phyloP scores from a whole-genome alignment of 768 basidiomycete species.

The Boletus tomentosulus region DNA sequence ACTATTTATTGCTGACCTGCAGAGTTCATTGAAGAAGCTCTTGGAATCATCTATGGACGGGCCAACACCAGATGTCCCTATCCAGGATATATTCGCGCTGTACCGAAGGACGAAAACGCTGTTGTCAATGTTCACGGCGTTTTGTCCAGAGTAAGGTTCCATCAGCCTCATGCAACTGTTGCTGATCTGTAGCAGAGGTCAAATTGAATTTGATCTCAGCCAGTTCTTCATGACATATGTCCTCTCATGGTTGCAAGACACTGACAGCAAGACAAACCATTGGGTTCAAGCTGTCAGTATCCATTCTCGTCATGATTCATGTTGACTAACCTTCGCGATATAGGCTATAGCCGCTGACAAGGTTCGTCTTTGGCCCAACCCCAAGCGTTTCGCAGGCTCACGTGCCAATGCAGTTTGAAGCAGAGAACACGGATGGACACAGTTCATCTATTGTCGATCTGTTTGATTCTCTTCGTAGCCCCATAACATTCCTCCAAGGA shows the following conservation, averaged over 20 bases:
- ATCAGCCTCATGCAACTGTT: not conserved
- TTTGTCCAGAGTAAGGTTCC: slow-evolving; percentile 65
- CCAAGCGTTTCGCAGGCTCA: slow-evolving; percentile 1
- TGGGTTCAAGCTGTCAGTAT: slow-evolving; percentile 88
- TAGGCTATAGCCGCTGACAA: slow-evolving; percentile 83
- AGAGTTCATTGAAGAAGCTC: slow-evolving; percentile 65
- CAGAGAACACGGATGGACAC: slow-evolving; percentile 75
- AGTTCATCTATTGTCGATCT: slow-evolving; percentile 98
- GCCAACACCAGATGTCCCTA: slow-evolving; percentile 81
- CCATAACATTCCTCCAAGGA: slow-evolving; percentile 82
- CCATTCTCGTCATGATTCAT: not conserved
- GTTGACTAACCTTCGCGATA: slow-evolving; percentile 7
- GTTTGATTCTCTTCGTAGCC: slow-evolving; percentile 90
- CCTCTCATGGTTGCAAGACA: slow-evolving; percentile 82
- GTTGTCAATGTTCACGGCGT: slow-evolving; percentile 76
- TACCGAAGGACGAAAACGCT: slow-evolving; percentile 77
- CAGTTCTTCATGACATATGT: slow-evolving; percentile 87
- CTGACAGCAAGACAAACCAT: slow-evolving; percentile 82
- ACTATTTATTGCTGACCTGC: slow-evolving; percentile 60
- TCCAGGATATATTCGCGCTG: slow-evolving; percentile 85
- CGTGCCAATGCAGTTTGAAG: slow-evolving; percentile 55
- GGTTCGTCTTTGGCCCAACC: slow-evolving; percentile 36
- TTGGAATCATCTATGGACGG: slow-evolving; percentile 84
- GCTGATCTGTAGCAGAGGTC: slow-evolving; percentile 37
- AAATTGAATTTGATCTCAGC: slow-evolving; percentile 63